Conservation (phyloP, 805 yeast genomes). For the Yarrowia sp. region DNA sequence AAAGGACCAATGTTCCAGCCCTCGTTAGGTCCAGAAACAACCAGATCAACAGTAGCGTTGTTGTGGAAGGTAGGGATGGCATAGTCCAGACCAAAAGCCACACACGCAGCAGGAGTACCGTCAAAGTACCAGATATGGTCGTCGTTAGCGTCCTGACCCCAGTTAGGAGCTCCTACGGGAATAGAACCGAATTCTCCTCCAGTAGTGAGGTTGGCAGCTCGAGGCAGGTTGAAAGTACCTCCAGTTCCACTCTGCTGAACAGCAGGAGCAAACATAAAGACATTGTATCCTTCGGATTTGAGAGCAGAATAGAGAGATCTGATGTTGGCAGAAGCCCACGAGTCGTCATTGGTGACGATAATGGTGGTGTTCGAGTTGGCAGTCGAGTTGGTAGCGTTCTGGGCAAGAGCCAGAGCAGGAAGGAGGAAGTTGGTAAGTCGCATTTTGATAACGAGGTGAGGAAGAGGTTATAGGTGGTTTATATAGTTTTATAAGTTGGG, state of each 20-base stretch:
- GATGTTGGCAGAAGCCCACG: conserved; percentile 56
- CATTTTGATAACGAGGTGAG: not conserved
- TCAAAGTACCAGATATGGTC: conserved; percentile 48
- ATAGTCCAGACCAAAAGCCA: conserved; percentile 46
- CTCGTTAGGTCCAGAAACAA: conserved; percentile 49
- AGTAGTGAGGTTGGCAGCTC: conserved; percentile 40
- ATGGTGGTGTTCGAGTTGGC: conserved; percentile 38
- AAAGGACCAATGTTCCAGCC: conserved; percentile 45
- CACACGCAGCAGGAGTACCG: conserved; percentile 47
- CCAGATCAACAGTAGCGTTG: conserved; percentile 45
- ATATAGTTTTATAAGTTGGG: not conserved
- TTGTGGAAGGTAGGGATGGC: conserved; percentile 44
- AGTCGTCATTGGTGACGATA: conserved; percentile 55
- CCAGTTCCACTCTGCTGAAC: conserved; percentile 55
- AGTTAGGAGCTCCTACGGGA: conserved; percentile 48
- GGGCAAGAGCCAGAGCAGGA: not conserved
- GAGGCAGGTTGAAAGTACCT: conserved; percentile 49
- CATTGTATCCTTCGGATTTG: conserved; percentile 48
- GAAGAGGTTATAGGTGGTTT: not conserved
- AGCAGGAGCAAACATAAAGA: conserved; percentile 52
- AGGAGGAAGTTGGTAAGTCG: not conserved
- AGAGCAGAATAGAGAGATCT: conserved; percentile 55
- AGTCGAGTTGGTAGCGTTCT: not conserved
- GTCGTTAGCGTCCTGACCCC: conserved; percentile 45
- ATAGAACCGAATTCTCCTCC: conserved; percentile 49